A percentile compares a stretch with the other conserved stretches of the same genome.
phyloP scores from a whole-genome alignment of 768 basidiomycete genomes.

The Phanerochaete carnosa region DNA sequence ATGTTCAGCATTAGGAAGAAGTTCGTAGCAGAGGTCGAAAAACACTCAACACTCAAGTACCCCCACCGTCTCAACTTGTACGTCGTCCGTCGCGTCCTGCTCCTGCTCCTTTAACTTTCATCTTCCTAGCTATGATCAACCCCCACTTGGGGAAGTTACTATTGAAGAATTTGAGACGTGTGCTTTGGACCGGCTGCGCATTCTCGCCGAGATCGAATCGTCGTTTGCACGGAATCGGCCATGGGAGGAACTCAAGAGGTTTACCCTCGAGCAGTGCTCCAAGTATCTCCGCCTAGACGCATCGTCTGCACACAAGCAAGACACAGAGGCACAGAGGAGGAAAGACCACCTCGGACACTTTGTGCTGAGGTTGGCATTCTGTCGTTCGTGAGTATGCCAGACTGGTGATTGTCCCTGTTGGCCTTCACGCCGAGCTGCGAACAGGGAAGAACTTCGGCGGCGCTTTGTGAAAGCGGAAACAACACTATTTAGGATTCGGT shows the following conservation, averaged over 20 bases:
- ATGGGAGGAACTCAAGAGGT: constrained; percentile 70
- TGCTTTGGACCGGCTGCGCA: constrained; percentile 82
- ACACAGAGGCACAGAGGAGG: constrained; percentile 61
- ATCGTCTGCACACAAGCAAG: constrained; percentile 45
- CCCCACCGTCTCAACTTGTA: constrained; percentile 81
- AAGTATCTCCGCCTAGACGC: constrained; percentile 72
- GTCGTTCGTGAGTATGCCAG: constrained; percentile 74
- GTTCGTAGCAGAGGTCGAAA: constrained; percentile 19
- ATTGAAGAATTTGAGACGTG: constrained; percentile 93
- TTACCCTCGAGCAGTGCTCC: constrained; percentile 59
- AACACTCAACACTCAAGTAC: constrained; percentile 38
- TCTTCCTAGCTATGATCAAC: constrained; percentile 74
- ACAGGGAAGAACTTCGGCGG: constrained; percentile 83
- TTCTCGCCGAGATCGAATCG: constrained; percentile 90
- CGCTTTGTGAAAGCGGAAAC: constrained; percentile 90
- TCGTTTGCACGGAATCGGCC: constrained; percentile 79
- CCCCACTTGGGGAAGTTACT: constrained; percentile 85
- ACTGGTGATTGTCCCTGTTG: not conserved
- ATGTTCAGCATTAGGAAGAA: constrained; percentile 15
- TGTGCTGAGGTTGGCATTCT: constrained; percentile 91
- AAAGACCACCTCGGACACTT: constrained; percentile 92
- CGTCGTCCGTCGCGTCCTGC: constrained; percentile 14
- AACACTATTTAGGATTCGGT: constrained; percentile 80
- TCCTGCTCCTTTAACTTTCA: constrained; percentile 9
- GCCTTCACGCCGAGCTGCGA: not conserved